Conservation (phyloP, 169 alveolate species). For the Plasmodium gallinaceum region DNA sequence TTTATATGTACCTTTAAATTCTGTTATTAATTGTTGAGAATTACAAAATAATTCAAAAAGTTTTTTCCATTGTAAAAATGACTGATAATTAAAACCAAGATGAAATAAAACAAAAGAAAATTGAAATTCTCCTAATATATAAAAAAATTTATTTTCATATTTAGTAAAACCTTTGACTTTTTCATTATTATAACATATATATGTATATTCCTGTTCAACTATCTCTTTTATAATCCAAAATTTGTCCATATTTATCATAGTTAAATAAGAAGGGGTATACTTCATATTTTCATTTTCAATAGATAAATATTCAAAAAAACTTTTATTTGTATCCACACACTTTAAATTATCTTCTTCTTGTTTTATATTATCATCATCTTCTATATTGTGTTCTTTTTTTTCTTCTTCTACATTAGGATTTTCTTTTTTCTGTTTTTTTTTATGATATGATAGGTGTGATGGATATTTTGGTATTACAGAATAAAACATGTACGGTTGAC, state of each 20-base stretch:
- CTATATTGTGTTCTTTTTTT: constrained; percentile 30
- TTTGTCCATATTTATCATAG: constrained; percentile 55
- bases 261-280: constrained; percentile 70
- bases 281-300: constrained; percentile 46
- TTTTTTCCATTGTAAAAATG: constrained; percentile 74
- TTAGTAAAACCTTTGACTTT: constrained; percentile 43
- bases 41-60: constrained; percentile 61
- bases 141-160: constrained; percentile 68
- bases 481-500: constrained; percentile 75
- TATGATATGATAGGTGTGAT: background rate
- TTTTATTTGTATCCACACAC: constrained; percentile 14
- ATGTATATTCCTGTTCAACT: constrained; percentile 77
- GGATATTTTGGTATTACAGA: constrained; percentile 75
- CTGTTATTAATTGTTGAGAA: constrained; percentile 51
- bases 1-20: constrained; percentile 33
- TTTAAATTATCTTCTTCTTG: background rate
- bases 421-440: background rate
- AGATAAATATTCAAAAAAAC: constrained; percentile 50
- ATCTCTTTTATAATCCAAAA: constrained; percentile 74
- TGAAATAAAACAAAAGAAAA: constrained; percentile 73
- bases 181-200: constrained; percentile 69
- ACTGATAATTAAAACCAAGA: constrained; percentile 67
- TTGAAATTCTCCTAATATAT: constrained; percentile 75
- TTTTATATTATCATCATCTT: background rate
- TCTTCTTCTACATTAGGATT: background rate